Conservation (phyloP, 768 basidiomycete genomes). For the Tricholoma matsutake region DNA sequence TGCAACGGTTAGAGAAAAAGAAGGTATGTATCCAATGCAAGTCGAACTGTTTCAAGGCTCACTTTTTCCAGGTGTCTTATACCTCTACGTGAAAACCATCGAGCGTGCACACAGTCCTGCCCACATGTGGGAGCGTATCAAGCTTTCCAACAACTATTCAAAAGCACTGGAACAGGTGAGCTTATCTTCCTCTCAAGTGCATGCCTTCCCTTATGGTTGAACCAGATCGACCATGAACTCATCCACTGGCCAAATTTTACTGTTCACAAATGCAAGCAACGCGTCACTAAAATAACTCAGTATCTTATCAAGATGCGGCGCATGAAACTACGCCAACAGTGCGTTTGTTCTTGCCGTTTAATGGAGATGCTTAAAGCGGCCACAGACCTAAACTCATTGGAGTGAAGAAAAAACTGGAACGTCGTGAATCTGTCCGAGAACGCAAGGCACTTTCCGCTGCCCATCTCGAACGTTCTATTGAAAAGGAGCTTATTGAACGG, state of each 20-base stretch:
- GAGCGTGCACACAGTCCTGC: slow-evolving; percentile 96
- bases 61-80: slow-evolving; percentile 61
- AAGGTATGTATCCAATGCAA: slow-evolving; percentile 51
- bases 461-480: slow-evolving; percentile 90
- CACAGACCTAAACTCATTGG: slow-evolving; percentile 87
- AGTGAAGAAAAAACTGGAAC: slow-evolving; percentile 95
- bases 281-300: slow-evolving; percentile 97
- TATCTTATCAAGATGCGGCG: slow-evolving; percentile 98
- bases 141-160: slow-evolving; percentile 89
- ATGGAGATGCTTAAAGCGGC: neutral
- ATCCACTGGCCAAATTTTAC: slow-evolving; percentile 99
- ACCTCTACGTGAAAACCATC: slow-evolving; percentile 96
- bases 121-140: slow-evolving; percentile 97
- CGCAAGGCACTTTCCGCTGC: slow-evolving; percentile 96
- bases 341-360: slow-evolving; percentile 25
- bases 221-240: slow-evolving; percentile 89
- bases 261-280: slow-evolving; percentile 99
- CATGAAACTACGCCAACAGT: slow-evolving; percentile 84
- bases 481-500: slow-evolving; percentile 94
- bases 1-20: slow-evolving; percentile 95
- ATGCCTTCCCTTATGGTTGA: neutral
- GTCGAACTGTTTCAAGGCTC: neutral
- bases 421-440: slow-evolving; percentile 89
- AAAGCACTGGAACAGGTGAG: slow-evolving; percentile 91
- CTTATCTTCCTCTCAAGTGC: slow-evolving; percentile 3